phyloP scores from a whole-genome alignment of 805 yeast species.

The Brettanomyces anomalus region DNA sequence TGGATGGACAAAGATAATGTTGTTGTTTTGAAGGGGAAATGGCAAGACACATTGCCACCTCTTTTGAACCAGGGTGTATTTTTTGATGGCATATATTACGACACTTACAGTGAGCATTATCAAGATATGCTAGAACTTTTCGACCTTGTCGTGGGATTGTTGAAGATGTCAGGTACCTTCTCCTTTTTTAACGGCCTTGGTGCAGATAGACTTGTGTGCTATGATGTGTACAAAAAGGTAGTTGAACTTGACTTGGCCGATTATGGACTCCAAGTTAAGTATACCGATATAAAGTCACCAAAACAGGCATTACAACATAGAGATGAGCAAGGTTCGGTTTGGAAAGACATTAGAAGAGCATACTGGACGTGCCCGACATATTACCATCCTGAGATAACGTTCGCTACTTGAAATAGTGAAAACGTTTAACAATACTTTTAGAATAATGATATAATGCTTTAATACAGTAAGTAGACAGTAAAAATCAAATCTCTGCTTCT shows the following conservation, averaged over 20 bases:
- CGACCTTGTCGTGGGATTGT: constrained; percentile 71
- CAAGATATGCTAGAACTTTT: constrained; percentile 70
- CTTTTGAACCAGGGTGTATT: constrained; percentile 58
- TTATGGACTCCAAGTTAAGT: constrained; percentile 67
- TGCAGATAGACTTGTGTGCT: constrained; percentile 64
- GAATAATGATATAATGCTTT: neutral
- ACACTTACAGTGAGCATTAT: constrained; percentile 89
- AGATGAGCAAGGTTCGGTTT: constrained; percentile 34
- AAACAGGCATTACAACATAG: constrained; percentile 25
- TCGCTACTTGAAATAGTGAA: constrained; percentile 13
- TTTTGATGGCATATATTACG: constrained; percentile 89
- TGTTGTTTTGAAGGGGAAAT: constrained; percentile 72
- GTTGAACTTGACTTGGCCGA: constrained; percentile 72
- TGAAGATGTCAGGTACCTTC: constrained; percentile 75
- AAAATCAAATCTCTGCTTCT: too few species aligned
- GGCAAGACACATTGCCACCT: constrained; percentile 77
- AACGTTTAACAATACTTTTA: neutral
- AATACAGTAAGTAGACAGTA: too few species aligned
- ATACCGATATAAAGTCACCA: constrained; percentile 41
- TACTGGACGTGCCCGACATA: constrained; percentile 65
- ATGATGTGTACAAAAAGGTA: constrained; percentile 77
- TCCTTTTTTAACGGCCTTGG: constrained; percentile 91
- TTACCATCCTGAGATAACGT: constrained; percentile 55
- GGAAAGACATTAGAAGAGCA: constrained; percentile 54
- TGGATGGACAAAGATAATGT: constrained; percentile 76